These are phyloP conservation scores for Boletus pseudopeckii DNA, from an alignment of 768 basidiomycete species.

Conservation along the genomic window DNA sequence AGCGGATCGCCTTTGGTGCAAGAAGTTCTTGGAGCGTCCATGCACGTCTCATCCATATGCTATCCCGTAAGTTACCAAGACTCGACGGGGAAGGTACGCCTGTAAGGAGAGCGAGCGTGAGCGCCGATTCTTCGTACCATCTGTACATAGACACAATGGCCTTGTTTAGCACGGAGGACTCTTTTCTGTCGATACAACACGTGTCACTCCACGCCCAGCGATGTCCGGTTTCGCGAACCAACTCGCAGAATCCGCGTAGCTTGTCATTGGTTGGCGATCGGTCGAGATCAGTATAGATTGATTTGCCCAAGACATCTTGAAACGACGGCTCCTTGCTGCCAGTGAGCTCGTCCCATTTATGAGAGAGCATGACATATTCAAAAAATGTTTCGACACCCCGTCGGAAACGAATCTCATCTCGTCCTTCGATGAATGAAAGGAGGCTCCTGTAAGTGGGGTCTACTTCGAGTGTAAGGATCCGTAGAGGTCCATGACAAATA, in stretches of 20 bases:
- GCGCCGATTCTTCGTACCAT: constrained; percentile 3
- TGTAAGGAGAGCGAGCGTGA: not conserved
- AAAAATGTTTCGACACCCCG: constrained; percentile 1
- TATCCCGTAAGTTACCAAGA: not conserved
- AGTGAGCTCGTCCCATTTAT: constrained; percentile 3
- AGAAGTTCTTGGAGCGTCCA: constrained; percentile 9
- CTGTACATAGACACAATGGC: constrained; percentile 7
- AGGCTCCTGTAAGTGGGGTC: not conserved
- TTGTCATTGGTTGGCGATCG: constrained; percentile 1
- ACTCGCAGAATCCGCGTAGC: not conserved
- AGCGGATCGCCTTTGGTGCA: constrained; percentile 5
- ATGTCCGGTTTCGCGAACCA: not conserved
- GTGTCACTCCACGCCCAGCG: constrained; percentile 6
- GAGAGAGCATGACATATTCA: constrained; percentile 11
- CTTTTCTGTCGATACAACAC: not conserved
- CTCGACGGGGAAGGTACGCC: not conserved
- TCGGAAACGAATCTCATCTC: not conserved
- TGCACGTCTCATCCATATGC: constrained; percentile 3
- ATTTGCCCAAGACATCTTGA: not conserved
- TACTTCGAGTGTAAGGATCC: constrained; percentile 3
- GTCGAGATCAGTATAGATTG: constrained; percentile 1
- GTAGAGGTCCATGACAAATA: constrained; percentile 1
- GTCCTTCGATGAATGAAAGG: not conserved
- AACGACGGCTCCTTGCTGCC: not conserved
- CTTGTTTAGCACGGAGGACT: not conserved